Evolutionary conservation across 2,329 filamentous ascomycete genomes (phyloP), one percentile per base, ranked within the genome.

Genomic region (Epichloe bromicola): DNA sequence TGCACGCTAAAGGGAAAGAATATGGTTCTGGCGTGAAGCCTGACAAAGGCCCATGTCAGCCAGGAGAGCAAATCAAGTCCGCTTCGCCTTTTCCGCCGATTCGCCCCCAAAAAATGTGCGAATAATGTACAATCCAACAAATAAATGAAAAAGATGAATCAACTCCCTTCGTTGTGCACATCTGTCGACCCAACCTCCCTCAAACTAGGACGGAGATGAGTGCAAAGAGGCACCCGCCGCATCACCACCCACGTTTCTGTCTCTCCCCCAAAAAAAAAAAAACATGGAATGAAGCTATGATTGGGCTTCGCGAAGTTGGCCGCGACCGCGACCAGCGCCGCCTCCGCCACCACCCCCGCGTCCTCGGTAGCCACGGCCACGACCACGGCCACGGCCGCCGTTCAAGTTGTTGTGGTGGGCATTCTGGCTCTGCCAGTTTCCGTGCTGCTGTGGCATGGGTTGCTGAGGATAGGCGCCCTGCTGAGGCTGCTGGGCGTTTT

Each of bases 91-190:
- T 33, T 61, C 59, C 61, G 57, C 61, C 64, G 56, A 63, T 67
- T 66, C 67, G 67, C 67, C 60, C 59, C 54, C 23, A 2, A 60
- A 47, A 50, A 61, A 40, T 57, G 58, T 59, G 65, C 65, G 65
- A 67, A 65, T 68, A 68, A 63, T 69, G 61, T 69, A 69, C 67
- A 69, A 68, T 69, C 65, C 66, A 68, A 68, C 61, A 63, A 49
- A 57, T 51, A 63, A 63, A 63, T 14, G 12, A 20, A 36, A 36
- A 55, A 59, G 55, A 57, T 57, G 55, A 56, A 42, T 55, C 54
- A 55, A 55, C 60, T 15, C 40, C 48, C 48, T 46, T 38, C 26
- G 26, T 37, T 37, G 43, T 39, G 36, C 37, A 45, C 26, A 39
- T 30, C 19, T 38, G 33, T 40, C 36, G 20, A 43, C 45, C 37